Conservation (phyloP, 306 rosid species). For the Delonix regia region DNA sequence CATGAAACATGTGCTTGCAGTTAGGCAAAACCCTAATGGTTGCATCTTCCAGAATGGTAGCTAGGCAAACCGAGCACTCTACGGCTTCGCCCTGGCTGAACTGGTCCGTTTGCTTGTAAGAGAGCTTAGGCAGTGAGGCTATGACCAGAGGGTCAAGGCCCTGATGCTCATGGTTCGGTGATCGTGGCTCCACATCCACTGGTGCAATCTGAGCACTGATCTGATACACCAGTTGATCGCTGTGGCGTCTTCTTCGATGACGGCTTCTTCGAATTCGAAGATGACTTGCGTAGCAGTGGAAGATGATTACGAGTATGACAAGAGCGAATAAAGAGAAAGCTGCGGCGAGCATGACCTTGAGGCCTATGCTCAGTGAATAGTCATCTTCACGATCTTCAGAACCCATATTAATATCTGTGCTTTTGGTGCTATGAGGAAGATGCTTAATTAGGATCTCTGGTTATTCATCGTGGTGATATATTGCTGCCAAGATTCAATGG, state of each 20-base stretch:
- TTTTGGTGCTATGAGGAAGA: background rate
- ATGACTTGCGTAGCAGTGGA: conserved; percentile 26
- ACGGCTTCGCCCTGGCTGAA: conserved; percentile 30
- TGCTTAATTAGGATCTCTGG: background rate
- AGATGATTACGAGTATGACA: background rate
- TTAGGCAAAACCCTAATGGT: conserved; percentile 48
- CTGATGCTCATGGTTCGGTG: background rate
- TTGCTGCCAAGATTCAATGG: conserved; percentile 7
- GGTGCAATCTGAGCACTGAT: conserved; percentile 31
- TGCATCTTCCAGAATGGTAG: conserved; percentile 43
- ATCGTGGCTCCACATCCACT: conserved; percentile 6
- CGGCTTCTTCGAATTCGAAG: background rate
- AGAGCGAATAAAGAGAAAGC: conserved; percentile 38
- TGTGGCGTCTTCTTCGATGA: conserved; percentile 37
- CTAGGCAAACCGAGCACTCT: conserved; percentile 63
- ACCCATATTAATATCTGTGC: conserved; percentile 23
- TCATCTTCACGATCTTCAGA: background rate
- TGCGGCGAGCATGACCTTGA: conserved; percentile 25
- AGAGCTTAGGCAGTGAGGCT: conserved; percentile 52
- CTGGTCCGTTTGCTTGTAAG: conserved; percentile 36
- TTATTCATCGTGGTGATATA: background rate
- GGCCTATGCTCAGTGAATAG: background rate
- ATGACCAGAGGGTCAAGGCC: conserved; percentile 49
- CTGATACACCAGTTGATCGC: background rate
- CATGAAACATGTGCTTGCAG: conserved; percentile 59